phyloP scores from a whole-genome alignment of 2,329 filamentous ascomycete species.

The Xylariaceae sp. region DNA sequence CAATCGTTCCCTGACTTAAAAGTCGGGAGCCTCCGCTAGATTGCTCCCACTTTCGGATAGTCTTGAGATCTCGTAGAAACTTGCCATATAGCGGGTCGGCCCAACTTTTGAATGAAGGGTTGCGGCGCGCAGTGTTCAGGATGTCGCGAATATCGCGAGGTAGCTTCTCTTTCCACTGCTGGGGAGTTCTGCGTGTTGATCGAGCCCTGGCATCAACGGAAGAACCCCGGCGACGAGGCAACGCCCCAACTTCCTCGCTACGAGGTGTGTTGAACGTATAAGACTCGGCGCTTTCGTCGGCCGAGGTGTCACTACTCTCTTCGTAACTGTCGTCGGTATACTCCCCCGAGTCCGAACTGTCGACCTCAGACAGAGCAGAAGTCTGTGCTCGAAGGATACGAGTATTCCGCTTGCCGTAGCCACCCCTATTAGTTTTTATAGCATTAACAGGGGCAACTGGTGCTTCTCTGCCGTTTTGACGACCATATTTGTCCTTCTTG shows the following conservation, averaged over 20 bases:
- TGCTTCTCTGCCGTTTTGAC: not conserved
- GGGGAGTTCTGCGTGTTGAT: constrained; percentile 17
- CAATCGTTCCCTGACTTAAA: constrained; percentile 34
- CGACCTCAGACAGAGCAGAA: constrained; percentile 12
- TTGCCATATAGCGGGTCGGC: constrained; percentile 25
- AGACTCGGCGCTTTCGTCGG: constrained; percentile 4
- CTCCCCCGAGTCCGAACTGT: constrained; percentile 19
- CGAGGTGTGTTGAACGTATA: not conserved
- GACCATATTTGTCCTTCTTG: not conserved
- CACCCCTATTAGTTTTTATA: not conserved
- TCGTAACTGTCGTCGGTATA: constrained; percentile 14
- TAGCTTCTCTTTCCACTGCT: constrained; percentile 24
- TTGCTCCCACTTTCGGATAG: constrained; percentile 46
- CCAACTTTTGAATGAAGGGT: constrained; percentile 19
- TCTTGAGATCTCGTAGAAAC: constrained; percentile 31
- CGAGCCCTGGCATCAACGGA: constrained; percentile 18
- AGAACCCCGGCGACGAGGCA: constrained; percentile 14
- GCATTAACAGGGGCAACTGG: not conserved
- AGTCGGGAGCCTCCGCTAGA: constrained; percentile 35
- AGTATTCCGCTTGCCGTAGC: not conserved
- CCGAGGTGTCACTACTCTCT: constrained; percentile 6
- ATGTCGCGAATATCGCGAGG: constrained; percentile 27
- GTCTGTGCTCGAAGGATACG: not conserved
- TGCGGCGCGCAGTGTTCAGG: constrained; percentile 16
- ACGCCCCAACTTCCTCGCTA: constrained; percentile 9